phyloP scores from a whole-genome alignment of 2,329 filamentous ascomycete species.

The Thermoascus crustaceus region DNA sequence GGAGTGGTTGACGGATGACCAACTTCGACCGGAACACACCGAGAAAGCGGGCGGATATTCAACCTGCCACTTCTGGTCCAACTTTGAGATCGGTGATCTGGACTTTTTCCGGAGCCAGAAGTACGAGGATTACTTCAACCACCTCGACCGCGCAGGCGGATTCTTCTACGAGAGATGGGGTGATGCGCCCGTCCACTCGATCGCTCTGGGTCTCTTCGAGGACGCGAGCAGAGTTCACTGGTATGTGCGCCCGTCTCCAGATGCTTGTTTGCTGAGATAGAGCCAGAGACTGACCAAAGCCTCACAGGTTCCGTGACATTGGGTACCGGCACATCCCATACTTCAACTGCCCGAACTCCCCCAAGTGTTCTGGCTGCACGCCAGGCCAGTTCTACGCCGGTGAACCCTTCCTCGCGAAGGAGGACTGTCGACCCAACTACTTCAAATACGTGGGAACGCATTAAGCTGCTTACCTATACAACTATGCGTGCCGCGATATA shows the following conservation, averaged over 20 bases:
- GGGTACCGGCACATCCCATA: conserved; percentile 98
- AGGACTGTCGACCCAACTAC: conserved; percentile 94
- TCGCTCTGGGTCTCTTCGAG: conserved; percentile 85
- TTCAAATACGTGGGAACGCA: conserved; percentile 89
- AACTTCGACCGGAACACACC: conserved; percentile 70
- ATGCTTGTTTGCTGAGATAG: neutral
- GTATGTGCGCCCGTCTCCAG: conserved; percentile 44
- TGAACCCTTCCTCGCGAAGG: conserved; percentile 72
- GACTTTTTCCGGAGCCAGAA: conserved; percentile 81
- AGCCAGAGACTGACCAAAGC: neutral
- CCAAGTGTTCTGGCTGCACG: conserved; percentile 84
- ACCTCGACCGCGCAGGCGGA: conserved; percentile 84
- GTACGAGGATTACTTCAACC: conserved; percentile 94
- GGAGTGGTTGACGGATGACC: conserved; percentile 74
- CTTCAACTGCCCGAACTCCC: conserved; percentile 96
- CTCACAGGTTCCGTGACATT: conserved; percentile 88
- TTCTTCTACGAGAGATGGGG: conserved; percentile 99
- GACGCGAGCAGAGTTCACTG: conserved; percentile 88
- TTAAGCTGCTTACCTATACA: conserved; percentile 39
- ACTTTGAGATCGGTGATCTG: conserved; percentile 94
- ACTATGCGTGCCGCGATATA: too few relatives aligned
- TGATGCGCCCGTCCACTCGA: conserved; percentile 92
- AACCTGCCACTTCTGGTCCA: conserved; percentile 98
- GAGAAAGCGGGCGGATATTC: conserved; percentile 82
- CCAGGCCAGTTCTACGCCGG: conserved; percentile 84